Percentiles rank a stretch among this genome's conserved stretches.
Conservation (phyloP, 208 protist species). For the Leptomonas pyrrhocoris region DNA sequence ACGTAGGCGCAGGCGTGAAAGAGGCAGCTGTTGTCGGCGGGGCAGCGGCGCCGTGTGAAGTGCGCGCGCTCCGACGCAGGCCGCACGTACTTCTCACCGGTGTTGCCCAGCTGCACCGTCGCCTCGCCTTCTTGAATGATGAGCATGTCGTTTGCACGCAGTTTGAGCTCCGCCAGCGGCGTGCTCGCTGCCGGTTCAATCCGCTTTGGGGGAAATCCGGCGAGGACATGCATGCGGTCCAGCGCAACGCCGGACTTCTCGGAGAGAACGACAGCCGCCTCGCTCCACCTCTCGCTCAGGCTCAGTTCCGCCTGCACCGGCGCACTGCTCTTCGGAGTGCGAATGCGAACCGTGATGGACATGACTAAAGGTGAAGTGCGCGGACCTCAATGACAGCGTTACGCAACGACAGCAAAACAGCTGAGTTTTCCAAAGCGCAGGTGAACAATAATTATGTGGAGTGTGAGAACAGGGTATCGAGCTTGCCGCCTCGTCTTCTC, state of each 20-base stretch:
- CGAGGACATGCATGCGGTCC: slow-evolving; percentile 55
- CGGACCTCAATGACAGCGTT: no score
- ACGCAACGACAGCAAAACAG: not conserved
- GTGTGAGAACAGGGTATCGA: no score
- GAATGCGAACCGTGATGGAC: slow-evolving; percentile 70
- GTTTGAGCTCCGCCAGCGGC: slow-evolving; percentile 33
- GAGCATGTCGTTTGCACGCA: slow-evolving; percentile 69
- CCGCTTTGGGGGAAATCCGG: slow-evolving; percentile 81
- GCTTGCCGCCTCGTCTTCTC: no score
- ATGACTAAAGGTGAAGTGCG: not conserved
- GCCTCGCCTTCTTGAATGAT: slow-evolving; percentile 85
- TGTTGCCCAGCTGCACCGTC: slow-evolving; percentile 56
- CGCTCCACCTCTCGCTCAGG: slow-evolving; percentile 25
- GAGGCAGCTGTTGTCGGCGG: slow-evolving; percentile 95
- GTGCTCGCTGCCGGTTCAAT: slow-evolving; percentile 43
- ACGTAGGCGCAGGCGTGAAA: slow-evolving; percentile 95
- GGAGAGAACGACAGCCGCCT: slow-evolving; percentile 24
- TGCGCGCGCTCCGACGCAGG: slow-evolving; percentile 68
- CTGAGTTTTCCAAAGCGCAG: not conserved
- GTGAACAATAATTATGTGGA: no score
- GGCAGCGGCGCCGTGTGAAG: slow-evolving; percentile 88
- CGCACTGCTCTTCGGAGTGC: slow-evolving; percentile 52
- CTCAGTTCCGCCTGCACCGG: slow-evolving; percentile 54
- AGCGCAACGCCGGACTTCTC: slow-evolving; percentile 40
- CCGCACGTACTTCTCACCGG: slow-evolving; percentile 76